Evolutionary conservation across 2,329 filamentous ascomycete genomes (phyloP), one percentile per base, ranked within the genome.

Genomic region (Colletotrichum noveboracense): DNA sequence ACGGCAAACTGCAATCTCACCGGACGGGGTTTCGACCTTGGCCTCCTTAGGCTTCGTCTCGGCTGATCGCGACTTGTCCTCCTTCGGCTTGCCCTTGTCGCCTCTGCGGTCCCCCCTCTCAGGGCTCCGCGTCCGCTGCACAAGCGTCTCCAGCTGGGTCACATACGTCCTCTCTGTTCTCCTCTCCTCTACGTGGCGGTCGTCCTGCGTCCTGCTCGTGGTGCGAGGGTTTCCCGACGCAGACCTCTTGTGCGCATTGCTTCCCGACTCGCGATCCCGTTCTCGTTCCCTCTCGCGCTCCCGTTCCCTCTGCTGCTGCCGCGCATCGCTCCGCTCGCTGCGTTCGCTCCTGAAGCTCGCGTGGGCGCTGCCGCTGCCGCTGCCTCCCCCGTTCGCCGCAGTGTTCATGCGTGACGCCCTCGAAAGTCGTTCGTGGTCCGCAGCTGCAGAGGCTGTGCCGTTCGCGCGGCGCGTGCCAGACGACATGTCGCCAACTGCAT

Each of bases 91-190:
- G 66, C 80, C 81, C 74, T 82, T 86, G 78, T 88, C 81, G 6
- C 82, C 80, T 52, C 86, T 84, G 61, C 87, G 84, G 66, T 89
- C 88, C 6, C 91, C 88, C 77, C 87, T 87, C 62, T 89, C 89
- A 2, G 93, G 89, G 79, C 93, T 94, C 80, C 88, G 89, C 9
- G 88, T 88, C 73, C 91, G 89, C 73, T 89, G 87, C 43, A 91
- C 88, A 71, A 93, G 82, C 70, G 91, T 91, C 80, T 95, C 93
- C 73, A 91, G 87, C 26, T 91, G 92, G 61, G 91, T 91, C 75
- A 93, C 88, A 70, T 83, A 91, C 81, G 80, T 88, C 81, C 80
- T 86, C 83, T 93, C 92, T 9, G 89, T 92, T 80, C 90, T 87
- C 77, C 91, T 85, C 81, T 91, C 89, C 77, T 91, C 89, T 73